phyloP scores from a whole-genome alignment of 2,329 filamentous ascomycete genomes.

The Diaporthe vaccinii region DNA sequence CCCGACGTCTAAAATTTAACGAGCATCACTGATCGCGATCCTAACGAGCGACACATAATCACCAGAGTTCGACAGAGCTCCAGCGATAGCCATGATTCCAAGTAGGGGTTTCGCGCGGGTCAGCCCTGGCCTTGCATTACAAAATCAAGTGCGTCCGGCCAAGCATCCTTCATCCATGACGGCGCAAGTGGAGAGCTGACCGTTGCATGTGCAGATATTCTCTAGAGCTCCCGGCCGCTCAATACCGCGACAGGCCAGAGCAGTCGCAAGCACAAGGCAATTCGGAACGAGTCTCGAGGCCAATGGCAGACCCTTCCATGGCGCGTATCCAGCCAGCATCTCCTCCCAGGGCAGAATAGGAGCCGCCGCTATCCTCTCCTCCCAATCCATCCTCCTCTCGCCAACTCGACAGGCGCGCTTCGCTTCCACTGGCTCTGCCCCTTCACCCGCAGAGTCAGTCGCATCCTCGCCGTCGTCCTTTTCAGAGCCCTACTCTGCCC shows the following conservation, averaged over 20 bases:
- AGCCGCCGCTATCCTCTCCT: conserved; percentile 39
- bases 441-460: conserved; percentile 35
- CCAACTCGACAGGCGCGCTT: conserved; percentile 44
- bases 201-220: conserved; percentile 33
- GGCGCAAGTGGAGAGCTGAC: not conserved
- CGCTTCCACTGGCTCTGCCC: conserved; percentile 46
- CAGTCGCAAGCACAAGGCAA: conserved; percentile 42
- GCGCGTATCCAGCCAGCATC: conserved; percentile 19
- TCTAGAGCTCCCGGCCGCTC: conserved; percentile 36
- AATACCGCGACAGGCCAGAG: conserved; percentile 38
- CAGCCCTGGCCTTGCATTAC: conserved; percentile 57
- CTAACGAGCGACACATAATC: not conserved
- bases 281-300: conserved; percentile 50
- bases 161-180: not conserved
- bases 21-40: conserved; percentile 16
- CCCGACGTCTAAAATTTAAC: conserved; percentile 20
- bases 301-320: conserved; percentile 34
- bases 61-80: conserved; percentile 37
- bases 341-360: conserved; percentile 43
- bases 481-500: conserved; percentile 41
- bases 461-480: conserved; percentile 43
- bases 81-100: conserved; percentile 62
- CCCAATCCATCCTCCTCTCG: conserved; percentile 41
- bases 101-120: conserved; percentile 65
- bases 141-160: conserved; percentile 50